Conservation (phyloP, 2,329 filamentous ascomycete species). For the Podosphaera xanthii region DNA sequence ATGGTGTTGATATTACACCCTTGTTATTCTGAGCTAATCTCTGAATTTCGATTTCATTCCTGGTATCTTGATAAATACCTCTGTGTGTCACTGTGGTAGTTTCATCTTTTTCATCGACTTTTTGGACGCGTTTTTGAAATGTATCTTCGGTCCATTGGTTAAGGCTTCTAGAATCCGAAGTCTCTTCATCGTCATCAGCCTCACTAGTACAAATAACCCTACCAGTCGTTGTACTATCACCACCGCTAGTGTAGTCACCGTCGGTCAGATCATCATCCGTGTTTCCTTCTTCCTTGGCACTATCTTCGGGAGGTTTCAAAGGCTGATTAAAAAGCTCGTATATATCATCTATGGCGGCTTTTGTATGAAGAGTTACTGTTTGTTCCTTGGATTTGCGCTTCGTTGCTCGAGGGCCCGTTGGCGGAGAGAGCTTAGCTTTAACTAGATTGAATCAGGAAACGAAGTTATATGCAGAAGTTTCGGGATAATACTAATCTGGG, state of each 20-base stretch:
- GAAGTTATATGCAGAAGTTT: neutral
- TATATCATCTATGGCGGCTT: slow-evolving; percentile 87
- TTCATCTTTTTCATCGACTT: slow-evolving; percentile 18
- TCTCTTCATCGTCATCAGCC: slow-evolving; percentile 37
- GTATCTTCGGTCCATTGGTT: slow-evolving; percentile 84
- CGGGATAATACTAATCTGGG: slow-evolving; percentile 59
- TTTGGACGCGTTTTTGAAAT: slow-evolving; percentile 44
- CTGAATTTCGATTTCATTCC: slow-evolving; percentile 16
- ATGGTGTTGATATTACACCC: slow-evolving; percentile 24
- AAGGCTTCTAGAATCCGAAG: slow-evolving; percentile 35
- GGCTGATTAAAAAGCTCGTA: slow-evolving; percentile 94
- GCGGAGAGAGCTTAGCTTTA: slow-evolving; percentile 81
- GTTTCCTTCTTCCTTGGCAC: slow-evolving; percentile 16
- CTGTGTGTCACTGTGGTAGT: slow-evolving; percentile 20
- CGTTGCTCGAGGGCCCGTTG: slow-evolving; percentile 60
- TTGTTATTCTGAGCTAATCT: slow-evolving; percentile 20
- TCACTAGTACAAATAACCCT: slow-evolving; percentile 43
- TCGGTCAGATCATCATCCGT: slow-evolving; percentile 37
- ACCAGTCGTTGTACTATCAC: slow-evolving; percentile 63
- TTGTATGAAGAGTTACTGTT: slow-evolving; percentile 97
- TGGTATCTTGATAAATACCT: slow-evolving; percentile 19
- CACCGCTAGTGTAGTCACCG: slow-evolving; percentile 61
- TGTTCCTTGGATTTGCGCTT: slow-evolving; percentile 50
- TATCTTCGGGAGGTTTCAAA: slow-evolving; percentile 21
- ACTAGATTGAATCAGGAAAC: slow-evolving; percentile 29